Percentiles rank a stretch among this genome's conserved stretches.
Evolutionary conservation across 176 grass and related monocot species (phyloP).

Genomic region (Themeda triandra): DNA sequence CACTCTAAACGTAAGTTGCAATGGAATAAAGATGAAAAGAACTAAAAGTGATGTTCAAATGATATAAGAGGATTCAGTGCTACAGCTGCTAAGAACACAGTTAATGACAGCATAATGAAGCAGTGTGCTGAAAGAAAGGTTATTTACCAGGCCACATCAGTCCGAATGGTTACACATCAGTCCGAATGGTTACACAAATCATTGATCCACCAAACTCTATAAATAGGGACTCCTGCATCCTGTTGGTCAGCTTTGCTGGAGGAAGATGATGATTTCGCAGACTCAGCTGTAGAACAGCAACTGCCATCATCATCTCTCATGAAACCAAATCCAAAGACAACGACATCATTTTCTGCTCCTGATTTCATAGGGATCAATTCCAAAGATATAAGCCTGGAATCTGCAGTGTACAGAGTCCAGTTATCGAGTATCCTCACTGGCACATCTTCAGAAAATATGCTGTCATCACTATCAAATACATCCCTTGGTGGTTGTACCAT

Average conservation of each 20-base stretch:
- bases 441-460: conserved; percentile 68
- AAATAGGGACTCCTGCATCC: conserved; percentile 74
- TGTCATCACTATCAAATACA: conserved; percentile 75
- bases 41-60: background rate
- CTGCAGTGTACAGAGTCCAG: too few species aligned
- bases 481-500: too few species aligned
- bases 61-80: conserved; percentile 5
- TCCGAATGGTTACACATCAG: too few species aligned
- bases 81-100: background rate
- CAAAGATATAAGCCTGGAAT: too few species aligned
- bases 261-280: conserved; percentile 40
- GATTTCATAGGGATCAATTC: too few species aligned
- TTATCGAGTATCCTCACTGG: too few species aligned
- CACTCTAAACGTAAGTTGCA: conserved; percentile 20
- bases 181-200: conserved; percentile 91
- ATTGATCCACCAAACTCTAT: conserved; percentile 96
- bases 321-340: too few species aligned
- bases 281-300: conserved; percentile 65
- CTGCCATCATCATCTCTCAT: too few species aligned
- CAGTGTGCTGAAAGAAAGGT: background rate
- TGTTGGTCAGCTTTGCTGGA: conserved; percentile 40
- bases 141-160: conserved; percentile 82
- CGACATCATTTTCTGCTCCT: too few species aligned
- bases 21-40: conserved; percentile 1
- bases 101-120: too few species aligned